Percentiles rank a stretch among this genome's conserved stretches.
Evolutionary conservation across 805 yeast species (phyloP).

Genomic region (Yarrowia keelungensis): DNA sequence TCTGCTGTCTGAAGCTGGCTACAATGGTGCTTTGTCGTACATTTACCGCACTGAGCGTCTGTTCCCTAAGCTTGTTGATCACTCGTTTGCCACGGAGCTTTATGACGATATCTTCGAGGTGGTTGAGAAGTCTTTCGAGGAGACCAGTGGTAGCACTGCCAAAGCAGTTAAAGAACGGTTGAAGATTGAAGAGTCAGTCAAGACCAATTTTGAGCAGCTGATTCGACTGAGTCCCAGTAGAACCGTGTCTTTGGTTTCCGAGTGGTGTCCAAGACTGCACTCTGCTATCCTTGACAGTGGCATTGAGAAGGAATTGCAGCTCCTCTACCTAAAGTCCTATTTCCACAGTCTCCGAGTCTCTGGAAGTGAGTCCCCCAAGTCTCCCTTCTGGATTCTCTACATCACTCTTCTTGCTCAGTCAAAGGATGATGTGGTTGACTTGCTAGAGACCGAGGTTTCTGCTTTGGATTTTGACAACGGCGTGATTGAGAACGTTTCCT

Average conservation of each 20-base stretch:
- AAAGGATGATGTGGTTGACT: neutral
- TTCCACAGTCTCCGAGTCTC: slow-evolving; percentile 17
- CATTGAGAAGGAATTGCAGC: slow-evolving; percentile 43
- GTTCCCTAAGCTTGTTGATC: slow-evolving; percentile 64
- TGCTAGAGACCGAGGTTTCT: slow-evolving; percentile 3
- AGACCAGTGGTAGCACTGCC: slow-evolving; percentile 31
- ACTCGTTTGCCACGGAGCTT: slow-evolving; percentile 48
- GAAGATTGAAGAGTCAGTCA: slow-evolving; percentile 25
- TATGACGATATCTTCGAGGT: slow-evolving; percentile 39
- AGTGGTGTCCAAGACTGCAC: slow-evolving; percentile 54
- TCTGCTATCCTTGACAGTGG: slow-evolving; percentile 49
- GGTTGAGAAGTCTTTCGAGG: slow-evolving; percentile 42
- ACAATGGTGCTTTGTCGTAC: slow-evolving; percentile 63
- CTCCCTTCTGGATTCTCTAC: slow-evolving; percentile 11
- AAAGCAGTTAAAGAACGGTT: slow-evolving; percentile 43
- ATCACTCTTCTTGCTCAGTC: slow-evolving; percentile 5
- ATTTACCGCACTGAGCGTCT: slow-evolving; percentile 62
- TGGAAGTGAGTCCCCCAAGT: slow-evolving; percentile 11
- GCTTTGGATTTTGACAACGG: slow-evolving; percentile 6
- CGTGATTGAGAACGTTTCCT: slow-evolving; percentile 2
- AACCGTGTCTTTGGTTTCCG: slow-evolving; percentile 48
- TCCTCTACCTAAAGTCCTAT: slow-evolving; percentile 18
- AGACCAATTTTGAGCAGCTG: slow-evolving; percentile 5
- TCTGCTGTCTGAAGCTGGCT: slow-evolving; percentile 61
- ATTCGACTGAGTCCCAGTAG: slow-evolving; percentile 24